Evolutionary conservation across 2,329 filamentous ascomycete genomes (phyloP).

Genomic region (Cercospora zeina): DNA sequence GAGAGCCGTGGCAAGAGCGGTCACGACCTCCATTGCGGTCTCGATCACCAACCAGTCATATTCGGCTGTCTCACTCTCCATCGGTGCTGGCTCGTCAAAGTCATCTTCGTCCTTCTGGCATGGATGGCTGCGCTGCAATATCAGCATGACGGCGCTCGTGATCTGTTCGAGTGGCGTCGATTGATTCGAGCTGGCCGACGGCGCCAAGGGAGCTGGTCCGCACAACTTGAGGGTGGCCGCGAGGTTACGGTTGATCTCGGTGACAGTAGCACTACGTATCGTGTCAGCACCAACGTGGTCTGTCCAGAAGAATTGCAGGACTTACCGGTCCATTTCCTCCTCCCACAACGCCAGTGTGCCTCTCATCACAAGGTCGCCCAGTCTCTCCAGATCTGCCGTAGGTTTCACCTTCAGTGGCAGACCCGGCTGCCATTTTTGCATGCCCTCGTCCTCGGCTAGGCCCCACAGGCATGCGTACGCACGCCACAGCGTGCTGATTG

Average conservation of each 20-base stretch:
- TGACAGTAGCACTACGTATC: constrained; percentile 71
- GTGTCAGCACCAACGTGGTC: constrained; percentile 40
- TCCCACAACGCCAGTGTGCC: constrained; percentile 83
- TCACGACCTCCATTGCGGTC: constrained; percentile 86
- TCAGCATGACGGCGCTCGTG: constrained; percentile 70
- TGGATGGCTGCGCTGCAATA: constrained; percentile 86
- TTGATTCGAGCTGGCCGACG: constrained; percentile 59
- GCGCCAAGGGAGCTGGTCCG: constrained; percentile 77
- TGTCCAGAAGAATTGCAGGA: constrained; percentile 40
- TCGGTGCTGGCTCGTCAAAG: constrained; percentile 72
- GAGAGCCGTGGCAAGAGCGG: constrained; percentile 78
- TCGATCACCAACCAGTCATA: constrained; percentile 98
- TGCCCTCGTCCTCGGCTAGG: constrained; percentile 75
- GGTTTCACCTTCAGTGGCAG: constrained; percentile 79
- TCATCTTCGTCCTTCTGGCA: constrained; percentile 89
- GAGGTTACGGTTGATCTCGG: constrained; percentile 92
- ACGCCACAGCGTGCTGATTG: constrained; percentile 88
- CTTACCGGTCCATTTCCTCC: constrained; percentile 91
- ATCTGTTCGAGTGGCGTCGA: constrained; percentile 56
- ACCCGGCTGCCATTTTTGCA: constrained; percentile 83
- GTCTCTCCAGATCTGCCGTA: constrained; percentile 75
- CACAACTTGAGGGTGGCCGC: constrained; percentile 87
- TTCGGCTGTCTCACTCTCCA: constrained; percentile 75
- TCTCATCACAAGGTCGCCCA: constrained; percentile 81
- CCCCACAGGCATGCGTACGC: constrained; percentile 89